Percentiles rank a stretch among this genome's conserved stretches.
These are phyloP conservation scores for Polyporus tsugae DNA, from an alignment of 1,284 basidiomycete genomes.

Conservation along the genomic window DNA sequence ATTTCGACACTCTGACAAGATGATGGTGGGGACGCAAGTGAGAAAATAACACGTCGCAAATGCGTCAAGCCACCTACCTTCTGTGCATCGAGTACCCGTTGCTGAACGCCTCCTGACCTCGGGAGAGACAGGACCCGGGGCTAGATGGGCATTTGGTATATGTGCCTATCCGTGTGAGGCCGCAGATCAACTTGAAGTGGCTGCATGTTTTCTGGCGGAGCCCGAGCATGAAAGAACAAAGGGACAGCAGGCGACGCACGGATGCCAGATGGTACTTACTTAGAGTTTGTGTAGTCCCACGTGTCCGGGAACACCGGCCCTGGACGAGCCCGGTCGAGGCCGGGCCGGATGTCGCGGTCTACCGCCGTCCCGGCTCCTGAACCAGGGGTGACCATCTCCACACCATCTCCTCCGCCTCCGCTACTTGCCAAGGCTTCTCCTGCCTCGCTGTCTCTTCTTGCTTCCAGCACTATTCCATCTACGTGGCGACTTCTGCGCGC, in stretches of 20 bases:
- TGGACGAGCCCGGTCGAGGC: background rate
- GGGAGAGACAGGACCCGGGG: too few species aligned
- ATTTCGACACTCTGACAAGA: conserved; percentile 8
- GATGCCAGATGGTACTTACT: too few species aligned
- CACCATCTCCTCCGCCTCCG: background rate
- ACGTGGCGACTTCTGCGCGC: background rate
- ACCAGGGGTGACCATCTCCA: background rate
- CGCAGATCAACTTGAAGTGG: background rate
- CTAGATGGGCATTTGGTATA: background rate
- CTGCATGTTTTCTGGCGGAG: background rate
- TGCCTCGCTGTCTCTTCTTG: too few species aligned
- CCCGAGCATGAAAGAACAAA: too few species aligned
- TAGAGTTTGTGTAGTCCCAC: too few species aligned
- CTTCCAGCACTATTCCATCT: background rate
- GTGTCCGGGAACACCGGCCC: background rate
- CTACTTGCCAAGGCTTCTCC: background rate
- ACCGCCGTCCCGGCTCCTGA: background rate
- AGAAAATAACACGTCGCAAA: background rate
- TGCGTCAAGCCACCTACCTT: background rate
- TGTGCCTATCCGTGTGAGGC: background rate
- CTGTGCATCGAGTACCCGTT: background rate
- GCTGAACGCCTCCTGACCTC: too few species aligned
- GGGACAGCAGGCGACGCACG: too few species aligned
- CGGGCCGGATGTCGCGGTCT: background rate
- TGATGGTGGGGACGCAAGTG: background rate